Percentiles rank a stretch among this genome's conserved stretches.
Conservation (phyloP, 2,329 filamentous ascomycete species). For the Aureobasidium sp. region DNA sequence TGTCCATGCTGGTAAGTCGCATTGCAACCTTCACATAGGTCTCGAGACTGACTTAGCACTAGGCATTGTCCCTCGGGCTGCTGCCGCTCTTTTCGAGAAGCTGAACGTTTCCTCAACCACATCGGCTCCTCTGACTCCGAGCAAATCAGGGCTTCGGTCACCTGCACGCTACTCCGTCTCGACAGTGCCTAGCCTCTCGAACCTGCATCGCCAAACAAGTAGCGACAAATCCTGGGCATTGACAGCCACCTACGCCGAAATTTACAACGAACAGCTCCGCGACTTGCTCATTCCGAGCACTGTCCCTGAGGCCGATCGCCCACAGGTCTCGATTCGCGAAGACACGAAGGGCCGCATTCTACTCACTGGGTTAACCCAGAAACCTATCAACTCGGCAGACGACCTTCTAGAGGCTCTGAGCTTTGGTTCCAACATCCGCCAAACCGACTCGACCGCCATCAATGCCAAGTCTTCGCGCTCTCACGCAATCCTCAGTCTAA, state of each 20-base stretch:
- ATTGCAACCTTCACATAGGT: background rate
- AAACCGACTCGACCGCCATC: slow-evolving; percentile 94
- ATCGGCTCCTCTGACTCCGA: slow-evolving; percentile 1
- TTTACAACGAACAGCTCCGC: slow-evolving; percentile 93
- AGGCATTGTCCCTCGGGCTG: slow-evolving; percentile 95
- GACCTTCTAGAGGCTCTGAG: slow-evolving; percentile 84
- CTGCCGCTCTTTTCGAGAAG: slow-evolving; percentile 78
- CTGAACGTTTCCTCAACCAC: slow-evolving; percentile 61
- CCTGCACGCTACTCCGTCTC: slow-evolving; percentile 69
- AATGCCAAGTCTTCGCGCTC: slow-evolving; percentile 97
- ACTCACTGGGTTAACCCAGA: slow-evolving; percentile 79
- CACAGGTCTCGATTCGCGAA: slow-evolving; percentile 82
- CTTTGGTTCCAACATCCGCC: slow-evolving; percentile 87
- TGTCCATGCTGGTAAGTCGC: slow-evolving; percentile 6
- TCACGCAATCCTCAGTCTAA: slow-evolving; percentile 93
- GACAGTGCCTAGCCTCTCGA: slow-evolving; percentile 41
- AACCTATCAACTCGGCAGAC: slow-evolving; percentile 84
- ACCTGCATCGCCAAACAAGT: slow-evolving; percentile 33
- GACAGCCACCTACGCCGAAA: slow-evolving; percentile 70
- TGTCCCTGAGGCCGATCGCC: slow-evolving; percentile 61
- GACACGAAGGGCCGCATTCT: slow-evolving; percentile 92
- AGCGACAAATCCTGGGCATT: slow-evolving; percentile 78
- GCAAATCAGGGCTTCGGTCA: slow-evolving; percentile 63
- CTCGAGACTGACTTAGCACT: background rate
- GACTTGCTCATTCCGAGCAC: slow-evolving; percentile 79